A percentile compares a stretch with the other conserved stretches of the same genome.
These are phyloP conservation scores for Eucalyptus urophylla DNA, from an alignment of 345 rosid genomes.

Conservation along the genomic window DNA sequence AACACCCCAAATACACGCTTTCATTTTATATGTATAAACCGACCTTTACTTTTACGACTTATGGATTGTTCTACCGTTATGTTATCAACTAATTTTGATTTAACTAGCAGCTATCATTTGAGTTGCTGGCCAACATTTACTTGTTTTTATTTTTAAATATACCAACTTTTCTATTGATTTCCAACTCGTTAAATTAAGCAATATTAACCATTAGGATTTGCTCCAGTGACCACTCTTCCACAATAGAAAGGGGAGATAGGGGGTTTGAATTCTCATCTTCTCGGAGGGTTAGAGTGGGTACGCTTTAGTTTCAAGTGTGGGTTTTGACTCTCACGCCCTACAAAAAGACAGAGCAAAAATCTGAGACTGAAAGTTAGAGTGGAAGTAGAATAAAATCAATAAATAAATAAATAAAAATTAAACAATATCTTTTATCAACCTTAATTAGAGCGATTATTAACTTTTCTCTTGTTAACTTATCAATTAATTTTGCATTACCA, in stretches of 20 bases:
- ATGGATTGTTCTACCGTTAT: too few species aligned
- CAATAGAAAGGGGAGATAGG: too few species aligned
- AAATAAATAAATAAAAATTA: background rate
- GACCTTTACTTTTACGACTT: background rate
- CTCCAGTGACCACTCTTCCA: too few species aligned
- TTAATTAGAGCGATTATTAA: background rate
- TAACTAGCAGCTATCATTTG: background rate
- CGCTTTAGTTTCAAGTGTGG: too few species aligned
- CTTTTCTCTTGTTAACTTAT: background rate
- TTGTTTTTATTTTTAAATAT: too few species aligned
- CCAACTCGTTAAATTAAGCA: background rate
- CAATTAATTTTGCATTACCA: background rate
- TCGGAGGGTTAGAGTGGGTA: too few species aligned
- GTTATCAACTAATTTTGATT: background rate
- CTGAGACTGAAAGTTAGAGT: too few species aligned
- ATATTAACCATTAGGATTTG: background rate
- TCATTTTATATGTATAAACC: too few species aligned
- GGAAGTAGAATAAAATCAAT: too few species aligned
- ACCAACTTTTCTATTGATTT: background rate
- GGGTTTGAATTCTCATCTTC: too few species aligned
- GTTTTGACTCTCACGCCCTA: fast-evolving
- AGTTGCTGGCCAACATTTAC: background rate
- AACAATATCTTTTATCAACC: background rate
- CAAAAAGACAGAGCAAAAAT: fast-evolving
- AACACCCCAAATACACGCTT: background rate